Base-by-base conservation (phyloP, 768 basidiomycete species). In the Phanerochaete carnosa region DNA sequence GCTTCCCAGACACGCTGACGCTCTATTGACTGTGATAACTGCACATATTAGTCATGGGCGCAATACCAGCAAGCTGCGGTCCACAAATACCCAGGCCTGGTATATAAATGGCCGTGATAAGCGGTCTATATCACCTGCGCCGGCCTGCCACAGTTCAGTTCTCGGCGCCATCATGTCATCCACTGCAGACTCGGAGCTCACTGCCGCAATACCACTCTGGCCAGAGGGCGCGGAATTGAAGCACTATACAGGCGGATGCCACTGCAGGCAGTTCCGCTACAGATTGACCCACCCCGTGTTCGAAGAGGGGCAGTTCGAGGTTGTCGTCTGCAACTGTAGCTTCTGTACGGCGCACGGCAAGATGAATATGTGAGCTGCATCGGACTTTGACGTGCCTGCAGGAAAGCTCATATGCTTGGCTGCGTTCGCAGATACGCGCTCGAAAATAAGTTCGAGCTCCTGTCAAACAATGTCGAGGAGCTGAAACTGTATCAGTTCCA, bases 181-280 rank as follows among this genome's bases (percentile, higher is more conserved):
- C 39, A n/a, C n/a, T n/a, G n/a, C n/a, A n/a, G 8, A 9, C 39
- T 8, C 7, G 33, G 33, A 43, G 8, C 39, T 43, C 19, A 4
- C 39, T 4, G 39, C 39, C 39, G 4, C 19, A 19, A 43, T 43
- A 11, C 39, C 39, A 4, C 39, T 4, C 11, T 43, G 39, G 39
- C 39, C 39, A 4, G 19, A 7, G 39, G 39, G 19, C 16, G 39
- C 39, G 4, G 39, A 43, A 19, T 4, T 43, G 8, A 52, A 52
- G 30, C 23, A 39, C 23, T 55, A 55, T 26, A 43, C 37, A 8
- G 54, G 54, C 37, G 35, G 54, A 1, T 55, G 54, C 25, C 54
- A 55, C 37, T 55, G 54, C 54, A 55, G 28, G 54, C n/a, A 23
- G 23, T 55, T 26, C 37, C 54, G 54, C 23, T 55, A n/a, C 54